Evolutionary conservation across 2,329 filamentous ascomycete species (phyloP), one percentile per base, ranked within the genome.

Genomic region (Nothopassalora personata): DNA sequence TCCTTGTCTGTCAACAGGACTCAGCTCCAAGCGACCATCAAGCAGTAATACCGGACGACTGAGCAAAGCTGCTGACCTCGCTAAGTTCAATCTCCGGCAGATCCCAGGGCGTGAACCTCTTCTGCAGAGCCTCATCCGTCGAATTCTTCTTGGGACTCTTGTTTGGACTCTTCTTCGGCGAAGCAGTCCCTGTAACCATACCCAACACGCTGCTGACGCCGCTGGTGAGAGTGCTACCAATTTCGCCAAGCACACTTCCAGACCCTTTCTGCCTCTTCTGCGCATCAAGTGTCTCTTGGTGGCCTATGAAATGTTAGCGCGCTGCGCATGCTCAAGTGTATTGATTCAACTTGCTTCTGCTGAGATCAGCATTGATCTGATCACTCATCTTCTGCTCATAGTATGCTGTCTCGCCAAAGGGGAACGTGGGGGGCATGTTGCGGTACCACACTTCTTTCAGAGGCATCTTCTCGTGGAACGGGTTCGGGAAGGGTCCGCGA

Each of bases 351-450:
- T 65, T 57, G 69, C 70, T 59, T 45, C 65, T 63, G 15, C 58
- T 53, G 9, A 72, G 56, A 60, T 72, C 70, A 23, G 59, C 58
- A 28, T 64, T 63, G 43, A 72, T 71, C 60, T 70, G 63, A 46
- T 60, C 57, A 46, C 70, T 70, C 45, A 66, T 57, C 23, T 62
- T 53, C 48, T 61, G 50, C 60, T 68, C 65, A 64, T 69, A 68
- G 36, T 62, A 64, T 33, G 66, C 66, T 45, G 69, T 72, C 58
- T 72, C 70, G 30, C 69, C 70, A 30, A 71, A 72, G 5, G 67
- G 64, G 54, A 72, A 72, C 52, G 57, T 63, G 3, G 64, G 60
- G 30, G 68, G 66, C 64, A 70, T 70, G 28, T 65, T 62, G 18
- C 68, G 61, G 52, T 71, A 65, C 70, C 70, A 72, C 39, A 68